Conservation (phyloP, 2,329 filamentous ascomycete species). For the Colletotrichum camelliae region DNA sequence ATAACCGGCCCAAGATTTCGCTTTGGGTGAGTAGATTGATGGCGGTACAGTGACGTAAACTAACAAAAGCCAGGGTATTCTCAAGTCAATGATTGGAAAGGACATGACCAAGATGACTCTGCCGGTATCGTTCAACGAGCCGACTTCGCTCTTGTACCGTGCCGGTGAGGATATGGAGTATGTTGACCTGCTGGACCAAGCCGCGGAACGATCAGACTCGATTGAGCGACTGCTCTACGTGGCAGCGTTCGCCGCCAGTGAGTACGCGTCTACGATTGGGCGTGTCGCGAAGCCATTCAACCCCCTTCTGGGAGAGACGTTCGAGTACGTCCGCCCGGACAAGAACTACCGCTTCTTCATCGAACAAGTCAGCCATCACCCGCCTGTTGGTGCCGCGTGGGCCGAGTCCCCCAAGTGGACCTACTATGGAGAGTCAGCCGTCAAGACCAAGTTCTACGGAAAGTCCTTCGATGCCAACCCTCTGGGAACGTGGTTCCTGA, state of each 20-base stretch:
- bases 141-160: slow-evolving; percentile 91
- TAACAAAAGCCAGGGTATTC: slow-evolving; percentile 70
- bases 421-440: slow-evolving; percentile 94
- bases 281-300: slow-evolving; percentile 99
- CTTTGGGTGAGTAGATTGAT: slow-evolving; percentile 76
- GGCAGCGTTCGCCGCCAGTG: slow-evolving; percentile 92
- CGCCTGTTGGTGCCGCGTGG: slow-evolving; percentile 90
- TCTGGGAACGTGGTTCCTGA: slow-evolving; percentile 95
- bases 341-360: slow-evolving; percentile 99
- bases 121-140: slow-evolving; percentile 98
- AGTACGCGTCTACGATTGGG: slow-evolving; percentile 96
- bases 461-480: slow-evolving; percentile 98
- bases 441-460: slow-evolving; percentile 96
- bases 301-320: slow-evolving; percentile 93
- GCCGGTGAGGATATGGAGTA: slow-evolving; percentile 99
- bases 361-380: slow-evolving; percentile 97
- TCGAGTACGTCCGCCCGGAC: slow-evolving; percentile 93
- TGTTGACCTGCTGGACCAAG: slow-evolving; percentile 86
- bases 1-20: slow-evolving; percentile 91
- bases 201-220: slow-evolving; percentile 83
- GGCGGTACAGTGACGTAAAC: slow-evolving; percentile 5
- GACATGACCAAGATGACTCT: slow-evolving; percentile 99
- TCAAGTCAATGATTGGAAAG: slow-evolving; percentile 99
- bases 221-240: slow-evolving; percentile 94
- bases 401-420: slow-evolving; percentile 95